Evolutionary conservation across 805 yeast genomes (phyloP), one percentile per base, ranked within the genome.

Genomic region (Yarrowia sp.): DNA sequence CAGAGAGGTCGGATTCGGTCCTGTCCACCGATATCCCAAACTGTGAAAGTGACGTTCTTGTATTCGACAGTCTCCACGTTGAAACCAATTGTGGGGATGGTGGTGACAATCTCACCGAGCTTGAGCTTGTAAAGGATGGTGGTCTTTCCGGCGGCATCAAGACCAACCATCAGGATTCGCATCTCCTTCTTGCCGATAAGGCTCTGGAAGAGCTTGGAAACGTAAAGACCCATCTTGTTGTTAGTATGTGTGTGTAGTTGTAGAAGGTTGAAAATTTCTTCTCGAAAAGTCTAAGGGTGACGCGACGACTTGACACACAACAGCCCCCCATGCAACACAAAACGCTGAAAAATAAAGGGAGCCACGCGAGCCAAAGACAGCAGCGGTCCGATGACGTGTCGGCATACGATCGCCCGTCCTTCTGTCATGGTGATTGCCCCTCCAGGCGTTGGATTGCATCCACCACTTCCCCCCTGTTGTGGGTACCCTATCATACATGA

Each of bases 11-110:
- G 91, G 79, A 94, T 94, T 84, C 93, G 93, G 82, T 92, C 97
- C 85, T 94, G 98, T 87, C 98, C 98, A 90, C 98, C 98, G 76
- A 93, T 97, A 87, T 94, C 98, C 98, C 98, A 92, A 73, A 92
- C 97, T 71, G 97, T 92, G 84, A 92, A 92, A 53, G 97, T 89
- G 81, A 92, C 91, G 88, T 92, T 92, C 85, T 92, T 92, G 86
- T 92, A 92, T 85, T 92, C 97, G 77, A 92, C 97, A 71, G 97
- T 92, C 83, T 92, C 98, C 75, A 92, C 98, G 81, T 92, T 92
- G 88, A 92, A 92, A 77, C 98, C 97, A 81, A 92, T 92, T 74
- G 97, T 92, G 82, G 97, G 97, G 78, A 92, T 92, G 65, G 97
- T 92, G 76, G 97, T 92, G 78, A 92, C 97, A 77, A 92, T 91